Conservation (phyloP, 2,329 filamentous ascomycete species). For the Eutypa lata region DNA sequence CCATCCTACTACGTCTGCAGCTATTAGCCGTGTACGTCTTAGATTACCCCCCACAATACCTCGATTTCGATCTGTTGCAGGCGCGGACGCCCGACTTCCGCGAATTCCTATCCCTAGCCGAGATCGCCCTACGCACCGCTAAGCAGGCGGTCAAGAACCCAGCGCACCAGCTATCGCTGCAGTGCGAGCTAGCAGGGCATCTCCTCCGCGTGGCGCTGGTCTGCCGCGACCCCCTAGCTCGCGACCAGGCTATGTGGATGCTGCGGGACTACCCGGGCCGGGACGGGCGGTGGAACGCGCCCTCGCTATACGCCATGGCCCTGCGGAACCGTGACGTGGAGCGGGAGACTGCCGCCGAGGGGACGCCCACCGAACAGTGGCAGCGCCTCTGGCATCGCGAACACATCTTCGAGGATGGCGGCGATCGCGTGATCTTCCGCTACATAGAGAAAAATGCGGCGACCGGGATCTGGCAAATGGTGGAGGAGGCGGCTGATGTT, state of each 20-base stretch:
- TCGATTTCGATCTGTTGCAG: conserved; percentile 15
- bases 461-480: conserved; percentile 9
- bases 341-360: conserved; percentile 23
- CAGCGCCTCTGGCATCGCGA: conserved; percentile 30
- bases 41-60: conserved; percentile 22
- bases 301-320: conserved; percentile 24
- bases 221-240: conserved; percentile 29
- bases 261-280: conserved; percentile 31
- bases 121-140: conserved; percentile 20
- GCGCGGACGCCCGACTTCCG: conserved; percentile 26
- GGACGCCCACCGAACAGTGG: conserved; percentile 29
- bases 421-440: conserved; percentile 28
- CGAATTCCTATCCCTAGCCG: conserved; percentile 31
- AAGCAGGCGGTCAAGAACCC: conserved; percentile 14
- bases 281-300: conserved; percentile 30
- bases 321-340: conserved; percentile 25
- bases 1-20: conserved; percentile 31
- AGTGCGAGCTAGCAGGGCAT: conserved; percentile 24
- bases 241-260: conserved; percentile 29
- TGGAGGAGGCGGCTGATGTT: conserved; percentile 15
- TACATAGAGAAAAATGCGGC: conserved; percentile 22
- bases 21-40: conserved; percentile 25
- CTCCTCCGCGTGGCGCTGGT: conserved; percentile 22
- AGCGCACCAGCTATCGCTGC: conserved; percentile 24
- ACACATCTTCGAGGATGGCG: conserved; percentile 32